Evolutionary conservation across 2,329 filamentous ascomycete genomes (phyloP), one percentile per base, ranked within the genome.

Genomic region (Cytospora piceicola): DNA sequence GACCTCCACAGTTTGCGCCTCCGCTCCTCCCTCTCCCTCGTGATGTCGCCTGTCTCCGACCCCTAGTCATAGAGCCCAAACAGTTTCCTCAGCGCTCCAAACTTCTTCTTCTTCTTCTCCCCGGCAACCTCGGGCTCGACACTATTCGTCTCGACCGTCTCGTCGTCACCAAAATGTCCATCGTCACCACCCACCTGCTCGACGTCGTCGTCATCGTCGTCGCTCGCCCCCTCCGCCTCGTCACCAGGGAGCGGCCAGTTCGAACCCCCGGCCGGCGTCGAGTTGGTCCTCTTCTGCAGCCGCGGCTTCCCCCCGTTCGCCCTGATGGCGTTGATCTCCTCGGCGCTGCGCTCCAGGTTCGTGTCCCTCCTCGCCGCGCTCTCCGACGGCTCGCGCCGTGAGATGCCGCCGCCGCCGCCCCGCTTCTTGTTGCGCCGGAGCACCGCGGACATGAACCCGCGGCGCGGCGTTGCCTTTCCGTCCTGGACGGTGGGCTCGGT

Each of bases 281-380:
- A 74, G 9, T 72, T 77, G 55, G 71, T 76, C 27, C 78, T 49
- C 46, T 57, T 54, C 12, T 54, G 60, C 53, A 57, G 17, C n/a
- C 46, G 46, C 20, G 46, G 22, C 52, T 71, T 67, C 4, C 68
- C 57, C 42, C 71, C 71, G 63, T 77, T 77, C 55, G 73, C 75
- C 51, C 78, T 81, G 5, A 87, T 72, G 17, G 76, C 74, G n/a
- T 74, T 77, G 4, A 88, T 79, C 72, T 89, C 82, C 8, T 80
- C 78, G n/a, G 78, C 73, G 68, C 80, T 85, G 36, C 87, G 82
- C 73, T 91, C 88, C 1, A 90, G 78, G 24, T 80, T 82, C 0
- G 86, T 89, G 69, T 91, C 88, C 60, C 83, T 81, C 12, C 88
- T 80, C 1, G 88, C 87, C 2, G 84, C 83, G 69, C 83, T 88